phyloP scores from a whole-genome alignment of 257 asterid species.

The Gentiana dahurica region DNA sequence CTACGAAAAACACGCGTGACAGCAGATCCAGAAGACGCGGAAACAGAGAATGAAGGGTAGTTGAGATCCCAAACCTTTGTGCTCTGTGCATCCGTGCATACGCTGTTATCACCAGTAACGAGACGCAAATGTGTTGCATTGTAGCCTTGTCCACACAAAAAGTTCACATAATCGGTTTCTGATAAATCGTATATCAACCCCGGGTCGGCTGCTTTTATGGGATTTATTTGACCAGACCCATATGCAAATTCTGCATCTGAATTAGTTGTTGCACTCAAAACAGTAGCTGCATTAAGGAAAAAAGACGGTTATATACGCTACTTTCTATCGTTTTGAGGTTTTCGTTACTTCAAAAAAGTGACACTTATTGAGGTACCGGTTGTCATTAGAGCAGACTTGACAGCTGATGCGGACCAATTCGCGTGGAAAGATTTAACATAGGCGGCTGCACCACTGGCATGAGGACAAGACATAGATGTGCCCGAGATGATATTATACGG shows the following conservation, averaged over 20 bases:
- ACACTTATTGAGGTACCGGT: conserved; percentile 20
- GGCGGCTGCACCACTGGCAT: conserved; percentile 48
- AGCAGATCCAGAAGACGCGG: conserved; percentile 3
- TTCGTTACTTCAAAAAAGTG: too few species aligned
- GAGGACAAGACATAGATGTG: conserved; percentile 85
- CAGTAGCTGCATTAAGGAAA: background rate
- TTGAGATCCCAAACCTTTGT: conserved; percentile 50
- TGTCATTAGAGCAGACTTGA: conserved; percentile 59
- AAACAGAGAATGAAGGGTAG: conserved; percentile 46
- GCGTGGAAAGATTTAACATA: conserved; percentile 48
- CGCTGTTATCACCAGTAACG: conserved; percentile 17
- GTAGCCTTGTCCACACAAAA: conserved; percentile 55
- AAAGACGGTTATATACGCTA: background rate
- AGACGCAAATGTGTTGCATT: conserved; percentile 4
- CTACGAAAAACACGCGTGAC: conserved; percentile 29
- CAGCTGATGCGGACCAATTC: conserved; percentile 61
- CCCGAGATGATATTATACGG: conserved; percentile 42
- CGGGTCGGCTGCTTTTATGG: conserved; percentile 51
- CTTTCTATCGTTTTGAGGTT: background rate
- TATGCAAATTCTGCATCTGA: conserved; percentile 19
- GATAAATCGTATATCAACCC: conserved; percentile 55
- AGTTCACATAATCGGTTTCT: conserved; percentile 31
- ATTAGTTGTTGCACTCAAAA: background rate
- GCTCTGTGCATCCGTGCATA: conserved; percentile 35
- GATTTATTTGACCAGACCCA: conserved; percentile 50